Percentiles rank a stretch among this genome's conserved stretches.
Conservation (phyloP, 208 protist genomes). For the Leptomonas seymouri region DNA sequence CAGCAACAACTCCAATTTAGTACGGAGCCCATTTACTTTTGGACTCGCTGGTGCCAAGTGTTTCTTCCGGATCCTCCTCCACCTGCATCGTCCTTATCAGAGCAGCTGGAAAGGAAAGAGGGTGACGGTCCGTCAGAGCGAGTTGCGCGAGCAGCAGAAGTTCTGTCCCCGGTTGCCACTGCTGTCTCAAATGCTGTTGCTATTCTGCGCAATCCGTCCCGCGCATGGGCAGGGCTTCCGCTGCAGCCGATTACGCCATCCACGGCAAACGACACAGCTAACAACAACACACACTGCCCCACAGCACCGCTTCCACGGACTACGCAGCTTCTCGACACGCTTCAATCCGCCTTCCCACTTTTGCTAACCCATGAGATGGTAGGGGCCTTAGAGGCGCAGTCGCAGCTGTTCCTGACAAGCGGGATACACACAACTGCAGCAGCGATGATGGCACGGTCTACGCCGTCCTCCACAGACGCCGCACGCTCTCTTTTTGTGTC, state of each 20-base stretch:
- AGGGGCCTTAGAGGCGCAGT: slow-evolving; percentile 6
- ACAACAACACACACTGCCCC: neutral
- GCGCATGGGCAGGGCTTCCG: neutral
- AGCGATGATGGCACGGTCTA: too few relatives aligned
- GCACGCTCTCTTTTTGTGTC: neutral
- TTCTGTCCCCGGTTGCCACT: neutral
- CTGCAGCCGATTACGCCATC: neutral
- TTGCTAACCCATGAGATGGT: neutral
- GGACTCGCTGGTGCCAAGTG: slow-evolving; percentile 24
- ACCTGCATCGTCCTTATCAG: neutral
- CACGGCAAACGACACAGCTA: neutral
- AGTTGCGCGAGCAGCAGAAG: neutral
- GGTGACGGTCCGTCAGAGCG: neutral
- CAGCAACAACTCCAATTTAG: slow-evolving; percentile 20
- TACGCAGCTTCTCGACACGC: slow-evolving; percentile 7
- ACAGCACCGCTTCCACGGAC: neutral
- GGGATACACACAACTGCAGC: neutral
- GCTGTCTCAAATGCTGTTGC: neutral
- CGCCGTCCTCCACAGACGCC: neutral
- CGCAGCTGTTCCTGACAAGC: slow-evolving; percentile 7
- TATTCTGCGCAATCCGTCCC: slow-evolving; percentile 7
- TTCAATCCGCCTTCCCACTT: slow-evolving; percentile 21
- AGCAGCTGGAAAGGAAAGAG: neutral
- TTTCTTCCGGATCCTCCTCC: slow-evolving; percentile 7
- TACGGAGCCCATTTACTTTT: slow-evolving; percentile 30